Evolutionary conservation across 371 early-diverging fungal species (phyloP).

Genomic region (Ordospora colligata): DNA sequence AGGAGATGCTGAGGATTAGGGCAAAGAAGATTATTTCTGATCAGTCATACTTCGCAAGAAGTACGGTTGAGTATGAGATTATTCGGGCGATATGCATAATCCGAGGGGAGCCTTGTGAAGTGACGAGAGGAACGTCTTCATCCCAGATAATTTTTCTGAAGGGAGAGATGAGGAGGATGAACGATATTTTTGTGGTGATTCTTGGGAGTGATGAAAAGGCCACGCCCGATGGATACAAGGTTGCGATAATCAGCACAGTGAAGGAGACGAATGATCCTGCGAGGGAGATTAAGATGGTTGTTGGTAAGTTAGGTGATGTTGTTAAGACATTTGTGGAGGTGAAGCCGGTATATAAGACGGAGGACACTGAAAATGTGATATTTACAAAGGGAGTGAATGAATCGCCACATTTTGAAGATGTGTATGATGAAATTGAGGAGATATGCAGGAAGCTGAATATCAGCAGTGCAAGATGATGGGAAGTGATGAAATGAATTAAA

Average conservation of each 20-base stretch:
- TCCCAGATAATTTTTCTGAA: constrained; percentile 49
- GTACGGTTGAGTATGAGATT: constrained; percentile 9
- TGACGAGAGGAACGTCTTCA: constrained; percentile 21
- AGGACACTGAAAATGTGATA: constrained; percentile 65
- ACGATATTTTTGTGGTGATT: constrained; percentile 60
- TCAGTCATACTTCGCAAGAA: constrained; percentile 22
- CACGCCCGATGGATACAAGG: constrained; percentile 56
- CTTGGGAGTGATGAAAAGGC: constrained; percentile 54
- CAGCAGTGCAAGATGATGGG: no score
- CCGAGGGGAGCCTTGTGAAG: neutral
- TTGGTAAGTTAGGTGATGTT: constrained; percentile 43
- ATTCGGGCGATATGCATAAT: constrained; percentile 28
- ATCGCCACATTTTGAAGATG: constrained; percentile 91
- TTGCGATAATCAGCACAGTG: constrained; percentile 59
- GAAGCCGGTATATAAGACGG: constrained; percentile 39
- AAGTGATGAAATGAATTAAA: no score
- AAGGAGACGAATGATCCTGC: constrained; percentile 36
- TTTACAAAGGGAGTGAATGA: constrained; percentile 89
- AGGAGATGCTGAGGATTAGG: constrained; percentile 8
- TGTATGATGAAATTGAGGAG: constrained; percentile 68
- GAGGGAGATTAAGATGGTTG: constrained; percentile 25
- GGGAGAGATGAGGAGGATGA: constrained; percentile 27
- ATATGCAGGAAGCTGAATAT: constrained; percentile 24
- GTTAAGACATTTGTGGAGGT: constrained; percentile 37
- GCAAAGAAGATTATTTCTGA: constrained; percentile 43